These are phyloP conservation scores for Vigna unguiculata DNA, from an alignment of 306 rosid species.

Conservation along the genomic window DNA sequence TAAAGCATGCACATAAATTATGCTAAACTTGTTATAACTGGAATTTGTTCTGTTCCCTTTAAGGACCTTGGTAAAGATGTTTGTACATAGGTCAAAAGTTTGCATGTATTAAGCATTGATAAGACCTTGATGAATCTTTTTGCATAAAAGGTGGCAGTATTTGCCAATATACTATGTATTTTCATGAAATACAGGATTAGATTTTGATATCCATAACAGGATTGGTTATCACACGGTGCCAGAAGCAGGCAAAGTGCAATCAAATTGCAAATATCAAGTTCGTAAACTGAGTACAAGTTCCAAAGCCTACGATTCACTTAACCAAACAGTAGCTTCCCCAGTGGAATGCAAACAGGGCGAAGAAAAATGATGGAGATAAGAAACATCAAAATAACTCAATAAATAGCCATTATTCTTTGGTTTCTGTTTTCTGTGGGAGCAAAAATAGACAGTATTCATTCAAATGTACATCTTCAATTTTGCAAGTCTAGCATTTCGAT, in stretches of 20 bases:
- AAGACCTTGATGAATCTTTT: neutral
- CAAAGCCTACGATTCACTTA: neutral
- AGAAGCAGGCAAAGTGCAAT: neutral
- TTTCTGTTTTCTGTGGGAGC: neutral
- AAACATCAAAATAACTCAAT: conserved; percentile 11
- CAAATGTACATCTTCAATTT: conserved; percentile 2
- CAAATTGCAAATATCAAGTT: neutral
- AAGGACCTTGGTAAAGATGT: neutral
- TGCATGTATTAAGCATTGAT: neutral
- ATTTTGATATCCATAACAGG: neutral
- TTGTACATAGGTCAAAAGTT: neutral
- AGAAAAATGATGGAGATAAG: conserved; percentile 19
- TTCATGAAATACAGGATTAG: neutral
- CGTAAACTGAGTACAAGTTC: conserved; percentile 5
- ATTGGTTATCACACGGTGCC: neutral
- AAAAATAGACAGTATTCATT: conserved; percentile 15
- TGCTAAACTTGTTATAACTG: neutral
- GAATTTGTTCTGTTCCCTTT: conserved; percentile 8
- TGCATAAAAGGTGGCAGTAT: neutral
- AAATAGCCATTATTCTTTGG: conserved; percentile 11
- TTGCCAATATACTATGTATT: neutral
- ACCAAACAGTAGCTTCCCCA: conserved; percentile 11
- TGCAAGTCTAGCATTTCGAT: conserved; percentile 21
- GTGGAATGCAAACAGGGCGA: conserved; percentile 1
- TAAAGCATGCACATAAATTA: neutral